Conservation (phyloP, 1,284 basidiomycete genomes). For the Coriolopsis trogii region DNA sequence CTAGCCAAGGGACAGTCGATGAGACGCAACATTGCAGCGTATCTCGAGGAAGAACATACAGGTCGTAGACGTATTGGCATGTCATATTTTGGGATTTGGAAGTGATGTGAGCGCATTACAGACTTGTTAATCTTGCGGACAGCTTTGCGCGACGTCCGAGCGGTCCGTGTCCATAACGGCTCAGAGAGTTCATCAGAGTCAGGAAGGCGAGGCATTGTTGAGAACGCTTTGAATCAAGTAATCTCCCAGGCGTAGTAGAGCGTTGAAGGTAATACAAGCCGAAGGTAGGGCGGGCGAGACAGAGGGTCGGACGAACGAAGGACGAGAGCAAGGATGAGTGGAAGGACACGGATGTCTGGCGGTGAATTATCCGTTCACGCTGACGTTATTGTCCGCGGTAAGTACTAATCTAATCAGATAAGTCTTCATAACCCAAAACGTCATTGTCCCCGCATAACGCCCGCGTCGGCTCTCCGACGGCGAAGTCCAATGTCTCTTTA, state of each 20-base stretch:
- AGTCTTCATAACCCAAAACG: neutral
- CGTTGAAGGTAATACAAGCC: no score
- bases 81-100: conserved; percentile 66
- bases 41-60: conserved; percentile 43
- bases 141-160: conserved; percentile 33
- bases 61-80: conserved; percentile 74
- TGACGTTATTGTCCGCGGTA: conserved; percentile 11
- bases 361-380: neutral
- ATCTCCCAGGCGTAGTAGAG: no score
- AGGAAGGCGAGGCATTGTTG: conserved; percentile 21
- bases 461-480: neutral
- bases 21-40: conserved; percentile 3
- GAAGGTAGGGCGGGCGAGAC: no score
- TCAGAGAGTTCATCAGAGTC: conserved; percentile 16
- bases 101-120: conserved; percentile 57
- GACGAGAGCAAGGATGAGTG: neutral
- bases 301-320: neutral
- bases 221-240: neutral
- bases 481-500: neutral
- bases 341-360: neutral
- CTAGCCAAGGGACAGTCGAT: conserved; percentile 39
- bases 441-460: conserved; percentile 7
- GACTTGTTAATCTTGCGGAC: conserved; percentile 44
- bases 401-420: conserved; percentile 1
- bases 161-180: conserved; percentile 30